phyloP scores from a whole-genome alignment of 2,329 filamentous ascomycete genomes.

The Magnaporthiopsis rhizophila region DNA sequence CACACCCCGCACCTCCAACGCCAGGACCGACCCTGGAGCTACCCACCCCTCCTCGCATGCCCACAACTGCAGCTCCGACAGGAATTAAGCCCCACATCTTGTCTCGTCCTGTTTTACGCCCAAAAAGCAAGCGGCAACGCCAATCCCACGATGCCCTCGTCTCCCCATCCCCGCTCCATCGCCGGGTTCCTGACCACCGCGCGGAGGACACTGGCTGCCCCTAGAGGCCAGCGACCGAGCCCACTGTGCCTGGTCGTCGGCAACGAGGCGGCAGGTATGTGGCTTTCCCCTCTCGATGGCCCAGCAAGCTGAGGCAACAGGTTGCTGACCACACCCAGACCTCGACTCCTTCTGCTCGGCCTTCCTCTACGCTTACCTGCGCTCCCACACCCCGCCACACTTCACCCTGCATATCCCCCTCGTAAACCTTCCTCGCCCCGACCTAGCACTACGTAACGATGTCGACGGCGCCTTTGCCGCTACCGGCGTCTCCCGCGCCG shows the following conservation, averaged over 20 bases:
- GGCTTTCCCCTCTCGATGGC: no score
- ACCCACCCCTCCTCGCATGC: background rate
- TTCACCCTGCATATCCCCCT: conserved; percentile 60
- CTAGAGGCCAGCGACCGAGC: conserved; percentile 32
- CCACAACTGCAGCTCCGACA: no score
- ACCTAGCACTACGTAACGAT: conserved; percentile 66
- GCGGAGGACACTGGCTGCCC: conserved; percentile 35
- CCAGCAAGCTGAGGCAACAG: no score
- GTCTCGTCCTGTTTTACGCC: background rate
- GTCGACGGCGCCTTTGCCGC: conserved; percentile 56
- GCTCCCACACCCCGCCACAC: conserved; percentile 47
- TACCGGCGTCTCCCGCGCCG: conserved; percentile 48
- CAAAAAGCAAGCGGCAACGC: background rate
- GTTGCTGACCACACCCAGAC: conserved; percentile 38
- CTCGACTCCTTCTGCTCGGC: conserved; percentile 74
- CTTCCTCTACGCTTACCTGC: conserved; percentile 66
- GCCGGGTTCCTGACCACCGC: conserved; percentile 43
- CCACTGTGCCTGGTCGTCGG: conserved; percentile 56
- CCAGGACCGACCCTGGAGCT: background rate
- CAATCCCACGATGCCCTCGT: background rate
- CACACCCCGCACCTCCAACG: no score
- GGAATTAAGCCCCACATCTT: background rate
- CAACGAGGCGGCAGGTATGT: conserved; percentile 57
- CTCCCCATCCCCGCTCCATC: conserved; percentile 28
- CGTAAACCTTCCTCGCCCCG: conserved; percentile 59